A percentile compares a stretch with the other conserved stretches of the same genome.
Evolutionary conservation across 169 alveolate species (phyloP).

Genomic region (Plasmodium relictum): DNA sequence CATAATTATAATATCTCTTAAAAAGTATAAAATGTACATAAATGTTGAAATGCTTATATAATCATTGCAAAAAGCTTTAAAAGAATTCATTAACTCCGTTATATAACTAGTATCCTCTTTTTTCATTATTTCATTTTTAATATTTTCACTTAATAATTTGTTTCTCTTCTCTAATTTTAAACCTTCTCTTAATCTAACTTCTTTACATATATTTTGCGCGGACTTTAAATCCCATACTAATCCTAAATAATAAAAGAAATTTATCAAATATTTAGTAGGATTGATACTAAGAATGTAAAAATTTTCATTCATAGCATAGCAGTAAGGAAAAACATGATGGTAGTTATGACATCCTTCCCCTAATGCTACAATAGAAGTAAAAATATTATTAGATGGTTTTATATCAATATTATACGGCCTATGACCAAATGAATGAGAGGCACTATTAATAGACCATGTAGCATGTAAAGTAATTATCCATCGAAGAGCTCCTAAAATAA

Average conservation of each 20-base stretch:
- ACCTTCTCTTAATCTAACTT: slow-evolving; percentile 66
- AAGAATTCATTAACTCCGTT: slow-evolving; percentile 68
- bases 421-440: slow-evolving; percentile 89
- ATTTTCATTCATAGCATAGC: slow-evolving; percentile 89
- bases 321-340: slow-evolving; percentile 90
- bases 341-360: slow-evolving; percentile 93
- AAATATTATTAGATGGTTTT: slow-evolving; percentile 79
- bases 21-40: slow-evolving; percentile 53
- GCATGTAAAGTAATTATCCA: slow-evolving; percentile 88
- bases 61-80: slow-evolving; percentile 64
- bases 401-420: slow-evolving; percentile 80
- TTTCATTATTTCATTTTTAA: slow-evolving; percentile 75
- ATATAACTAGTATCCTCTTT: slow-evolving; percentile 72
- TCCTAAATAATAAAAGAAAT: slow-evolving; percentile 65
- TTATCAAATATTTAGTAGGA: slow-evolving; percentile 66
- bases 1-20: slow-evolving; percentile 63
- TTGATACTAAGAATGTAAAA: slow-evolving; percentile 71
- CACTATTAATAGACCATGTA: slow-evolving; percentile 90
- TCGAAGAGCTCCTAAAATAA: slow-evolving; percentile 85
- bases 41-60: slow-evolving; percentile 63
- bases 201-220: slow-evolving; percentile 73
- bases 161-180: slow-evolving; percentile 61
- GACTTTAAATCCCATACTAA: slow-evolving; percentile 77
- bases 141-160: slow-evolving; percentile 70
- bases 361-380: slow-evolving; percentile 87